A percentile compares a stretch with the other conserved stretches of the same genome.
Conservation (phyloP, 345 rosid species). For the Euphorbia lathyris region DNA sequence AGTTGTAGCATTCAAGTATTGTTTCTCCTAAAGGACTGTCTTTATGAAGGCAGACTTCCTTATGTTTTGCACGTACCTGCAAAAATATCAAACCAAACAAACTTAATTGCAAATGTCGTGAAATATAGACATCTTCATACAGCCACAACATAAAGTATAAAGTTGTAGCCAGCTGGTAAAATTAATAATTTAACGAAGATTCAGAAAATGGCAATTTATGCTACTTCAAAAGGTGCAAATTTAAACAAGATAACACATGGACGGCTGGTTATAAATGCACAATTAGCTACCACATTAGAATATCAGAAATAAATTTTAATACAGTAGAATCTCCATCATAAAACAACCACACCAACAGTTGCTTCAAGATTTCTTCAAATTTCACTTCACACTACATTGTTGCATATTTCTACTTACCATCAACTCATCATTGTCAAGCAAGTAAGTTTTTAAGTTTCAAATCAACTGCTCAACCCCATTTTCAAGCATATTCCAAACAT, state of each 20-base stretch:
- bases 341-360: background rate
- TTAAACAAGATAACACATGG: background rate
- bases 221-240: background rate
- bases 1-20: slow-evolving; percentile 97
- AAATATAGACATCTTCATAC: background rate
- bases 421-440: background rate
- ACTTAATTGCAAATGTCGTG: background rate
- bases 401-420: background rate
- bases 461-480: background rate
- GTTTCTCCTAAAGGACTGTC: slow-evolving; percentile 99
- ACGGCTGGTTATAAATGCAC: background rate
- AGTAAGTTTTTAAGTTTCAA: background rate
- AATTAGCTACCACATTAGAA: background rate
- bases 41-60: slow-evolving; percentile 99
- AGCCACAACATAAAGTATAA: background rate
- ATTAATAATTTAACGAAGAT: slow-evolving; percentile 1
- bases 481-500: slow-evolving; percentile 1
- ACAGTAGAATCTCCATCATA: background rate
- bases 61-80: slow-evolving; percentile 97
- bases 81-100: slow-evolving; percentile 18
- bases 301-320: background rate
- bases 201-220: background rate
- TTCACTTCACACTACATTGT: background rate
- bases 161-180: background rate
- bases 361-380: background rate